phyloP scores from a whole-genome alignment of 163 green algal genomes.

The Scenedesmus sp. region DNA sequence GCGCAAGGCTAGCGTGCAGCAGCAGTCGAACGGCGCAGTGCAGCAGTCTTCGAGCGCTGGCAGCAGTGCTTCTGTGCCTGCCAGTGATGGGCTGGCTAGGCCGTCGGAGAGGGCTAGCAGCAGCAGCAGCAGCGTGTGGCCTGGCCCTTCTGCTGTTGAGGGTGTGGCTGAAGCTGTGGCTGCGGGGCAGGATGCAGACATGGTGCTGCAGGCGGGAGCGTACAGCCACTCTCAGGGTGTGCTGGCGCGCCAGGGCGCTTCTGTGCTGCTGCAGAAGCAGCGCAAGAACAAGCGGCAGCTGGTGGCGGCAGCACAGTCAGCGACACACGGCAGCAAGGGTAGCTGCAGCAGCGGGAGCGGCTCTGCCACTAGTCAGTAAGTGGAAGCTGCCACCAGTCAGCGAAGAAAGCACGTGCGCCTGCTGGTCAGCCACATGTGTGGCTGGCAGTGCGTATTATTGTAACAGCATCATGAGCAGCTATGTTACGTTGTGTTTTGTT shows the following conservation, averaged over 20 bases:
- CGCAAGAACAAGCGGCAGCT: slow-evolving; percentile 24
- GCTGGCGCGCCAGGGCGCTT: not conserved
- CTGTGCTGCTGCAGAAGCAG: slow-evolving; percentile 46
- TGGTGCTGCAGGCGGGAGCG: not conserved
- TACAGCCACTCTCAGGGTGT: slow-evolving; percentile 1
- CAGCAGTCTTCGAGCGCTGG: not conserved
- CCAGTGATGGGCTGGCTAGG: not conserved
- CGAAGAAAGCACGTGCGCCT: not conserved
- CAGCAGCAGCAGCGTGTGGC: slow-evolving; percentile 15
- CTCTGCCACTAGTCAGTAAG: not conserved
- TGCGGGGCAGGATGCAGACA: not conserved
- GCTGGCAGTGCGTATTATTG: not conserved
- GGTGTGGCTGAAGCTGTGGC: not conserved
- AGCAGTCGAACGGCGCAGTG: not conserved
- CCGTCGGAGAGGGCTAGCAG: not conserved
- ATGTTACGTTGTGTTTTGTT: no score
- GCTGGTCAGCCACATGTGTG: not conserved
- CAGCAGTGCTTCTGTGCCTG: not conserved
- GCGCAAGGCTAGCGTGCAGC: not conserved
- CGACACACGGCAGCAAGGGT: not conserved
- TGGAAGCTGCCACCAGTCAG: no score
- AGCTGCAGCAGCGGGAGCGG: not conserved
- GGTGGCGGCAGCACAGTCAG: slow-evolving; percentile 19
- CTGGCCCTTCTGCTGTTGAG: not conserved
- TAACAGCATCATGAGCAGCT: no score